A percentile compares a stretch with the other conserved stretches of the same genome.
phyloP scores from a whole-genome alignment of 1,284 basidiomycete species.

The Schizopora paradoxa region DNA sequence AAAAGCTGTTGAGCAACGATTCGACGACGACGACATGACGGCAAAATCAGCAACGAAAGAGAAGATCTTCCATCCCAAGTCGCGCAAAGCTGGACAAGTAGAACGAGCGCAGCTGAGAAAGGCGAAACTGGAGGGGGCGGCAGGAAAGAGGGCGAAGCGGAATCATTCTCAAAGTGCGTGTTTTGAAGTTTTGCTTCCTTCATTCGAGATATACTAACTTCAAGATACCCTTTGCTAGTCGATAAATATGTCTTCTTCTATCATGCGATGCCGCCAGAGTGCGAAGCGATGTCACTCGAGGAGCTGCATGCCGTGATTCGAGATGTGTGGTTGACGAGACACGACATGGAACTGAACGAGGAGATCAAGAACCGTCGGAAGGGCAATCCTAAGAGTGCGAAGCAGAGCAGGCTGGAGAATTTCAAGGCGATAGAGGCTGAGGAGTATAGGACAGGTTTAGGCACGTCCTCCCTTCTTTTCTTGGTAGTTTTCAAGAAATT shows the following conservation, averaged over 20 bases:
- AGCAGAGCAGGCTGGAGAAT: slow-evolving; percentile 71
- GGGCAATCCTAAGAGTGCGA: slow-evolving; percentile 73
- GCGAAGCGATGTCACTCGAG: slow-evolving; percentile 55
- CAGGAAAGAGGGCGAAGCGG: slow-evolving; percentile 52
- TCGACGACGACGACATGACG: no score
- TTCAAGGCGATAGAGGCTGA: slow-evolving; percentile 62
- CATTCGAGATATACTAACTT: not conserved
- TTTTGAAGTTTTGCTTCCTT: no score
- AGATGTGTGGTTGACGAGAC: slow-evolving; percentile 70
- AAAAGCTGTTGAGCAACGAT: no score
- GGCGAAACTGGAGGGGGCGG: slow-evolving; percentile 57
- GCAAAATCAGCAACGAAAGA: slow-evolving; percentile 49
- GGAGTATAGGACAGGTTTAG: slow-evolving; percentile 78
- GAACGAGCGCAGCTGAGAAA: slow-evolving; percentile 68
- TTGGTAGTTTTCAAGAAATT: slow-evolving; percentile 8
- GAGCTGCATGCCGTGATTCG: slow-evolving; percentile 65
- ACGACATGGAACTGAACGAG: slow-evolving; percentile 62
- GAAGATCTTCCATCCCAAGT: slow-evolving; percentile 75
- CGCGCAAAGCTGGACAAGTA: slow-evolving; percentile 78
- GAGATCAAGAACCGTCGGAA: slow-evolving; percentile 63
- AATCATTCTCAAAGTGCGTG: slow-evolving; percentile 48
- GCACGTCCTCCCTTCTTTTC: slow-evolving; percentile 41
- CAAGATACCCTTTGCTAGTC: slow-evolving; percentile 34
- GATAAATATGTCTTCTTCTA: slow-evolving; percentile 80
- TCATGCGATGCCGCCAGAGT: slow-evolving; percentile 60